A percentile compares a stretch with the other conserved stretches of the same genome.
phyloP scores from a whole-genome alignment of 805 yeast genomes.

The Pichia kluyveri region DNA sequence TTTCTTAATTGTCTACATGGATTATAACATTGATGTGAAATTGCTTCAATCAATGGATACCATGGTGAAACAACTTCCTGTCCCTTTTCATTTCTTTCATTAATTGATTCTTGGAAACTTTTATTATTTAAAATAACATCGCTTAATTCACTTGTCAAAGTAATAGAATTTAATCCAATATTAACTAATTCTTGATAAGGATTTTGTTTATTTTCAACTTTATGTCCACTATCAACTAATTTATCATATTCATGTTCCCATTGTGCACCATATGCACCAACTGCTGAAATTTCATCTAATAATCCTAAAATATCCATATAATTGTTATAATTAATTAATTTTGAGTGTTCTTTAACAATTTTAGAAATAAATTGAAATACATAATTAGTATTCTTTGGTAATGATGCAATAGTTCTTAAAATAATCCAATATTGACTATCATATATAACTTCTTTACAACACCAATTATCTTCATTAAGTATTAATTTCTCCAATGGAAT shows the following conservation, averaged over 20 bases:
- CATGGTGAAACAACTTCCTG: constrained; percentile 25
- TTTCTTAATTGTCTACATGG: constrained; percentile 73
- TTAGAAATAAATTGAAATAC: constrained; percentile 41
- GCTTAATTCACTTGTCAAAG: constrained; percentile 47
- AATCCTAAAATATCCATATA: constrained; percentile 62
- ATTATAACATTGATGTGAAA: constrained; percentile 83
- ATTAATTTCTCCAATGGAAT: constrained; percentile 42
- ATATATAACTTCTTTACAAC: constrained; percentile 27
- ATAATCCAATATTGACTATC: constrained; percentile 41
- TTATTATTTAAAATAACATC: constrained; percentile 25
- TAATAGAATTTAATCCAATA: constrained; percentile 52
- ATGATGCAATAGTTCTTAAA: constrained; percentile 36
- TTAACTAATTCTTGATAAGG: constrained; percentile 48
- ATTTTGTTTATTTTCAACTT: constrained; percentile 31
- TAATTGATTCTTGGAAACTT: constrained; percentile 21
- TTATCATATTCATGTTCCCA: constrained; percentile 58
- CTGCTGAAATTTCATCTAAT: constrained; percentile 70
- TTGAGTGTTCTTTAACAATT: constrained; percentile 25
- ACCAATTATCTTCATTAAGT: constrained; percentile 35
- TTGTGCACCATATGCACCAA: constrained; percentile 72
- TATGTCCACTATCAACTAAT: constrained; percentile 34
- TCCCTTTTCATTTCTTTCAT: constrained; percentile 18
- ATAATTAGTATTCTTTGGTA: constrained; percentile 30
- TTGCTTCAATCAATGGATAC: constrained; percentile 66
- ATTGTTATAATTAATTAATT: constrained; percentile 37